Percentiles rank a stretch among this genome's conserved stretches.
Evolutionary conservation across 2,329 filamentous ascomycete genomes (phyloP).

Genomic region (Davidsoniella neocaledoniae): DNA sequence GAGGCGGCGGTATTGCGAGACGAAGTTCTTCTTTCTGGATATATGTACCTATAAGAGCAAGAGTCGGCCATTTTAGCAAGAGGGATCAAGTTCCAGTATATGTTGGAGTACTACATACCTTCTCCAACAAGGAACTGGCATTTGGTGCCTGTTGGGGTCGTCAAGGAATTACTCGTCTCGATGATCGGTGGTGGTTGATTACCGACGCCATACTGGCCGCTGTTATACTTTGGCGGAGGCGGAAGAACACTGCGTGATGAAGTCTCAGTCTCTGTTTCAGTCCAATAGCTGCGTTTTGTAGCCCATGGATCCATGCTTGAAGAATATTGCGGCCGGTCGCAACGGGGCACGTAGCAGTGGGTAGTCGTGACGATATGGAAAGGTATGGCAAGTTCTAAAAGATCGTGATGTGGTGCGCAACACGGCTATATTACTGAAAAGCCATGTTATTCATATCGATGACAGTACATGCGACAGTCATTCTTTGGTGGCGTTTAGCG

Average conservation of each 20-base stretch:
- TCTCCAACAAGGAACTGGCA: conserved; percentile 87
- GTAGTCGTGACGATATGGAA: no score
- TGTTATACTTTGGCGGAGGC: conserved; percentile 71
- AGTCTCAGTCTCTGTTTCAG: conserved; percentile 9
- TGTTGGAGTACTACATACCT: conserved; percentile 33
- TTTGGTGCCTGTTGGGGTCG: conserved; percentile 63
- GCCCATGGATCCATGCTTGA: conserved; percentile 10
- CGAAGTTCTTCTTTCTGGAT: conserved; percentile 78
- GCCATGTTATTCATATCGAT: no score
- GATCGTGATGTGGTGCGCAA: background rate
- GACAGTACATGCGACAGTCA: no score
- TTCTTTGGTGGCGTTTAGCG: no score
- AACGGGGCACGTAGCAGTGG: background rate
- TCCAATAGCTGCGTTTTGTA: conserved; percentile 10
- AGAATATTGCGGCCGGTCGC: background rate
- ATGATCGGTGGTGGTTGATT: conserved; percentile 44
- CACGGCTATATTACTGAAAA: background rate
- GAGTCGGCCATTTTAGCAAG: background rate
- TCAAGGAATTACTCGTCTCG: conserved; percentile 84
- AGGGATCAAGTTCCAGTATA: background rate
- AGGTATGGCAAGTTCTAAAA: background rate
- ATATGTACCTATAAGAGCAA: conserved; percentile 56
- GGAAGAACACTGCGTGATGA: conserved; percentile 51
- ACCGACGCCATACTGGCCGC: conserved; percentile 52
- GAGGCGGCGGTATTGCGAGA: conserved; percentile 83